Evolutionary conservation across 1,139 yeast genomes (phyloP).

Genomic region (Protomyces inundatus): DNA sequence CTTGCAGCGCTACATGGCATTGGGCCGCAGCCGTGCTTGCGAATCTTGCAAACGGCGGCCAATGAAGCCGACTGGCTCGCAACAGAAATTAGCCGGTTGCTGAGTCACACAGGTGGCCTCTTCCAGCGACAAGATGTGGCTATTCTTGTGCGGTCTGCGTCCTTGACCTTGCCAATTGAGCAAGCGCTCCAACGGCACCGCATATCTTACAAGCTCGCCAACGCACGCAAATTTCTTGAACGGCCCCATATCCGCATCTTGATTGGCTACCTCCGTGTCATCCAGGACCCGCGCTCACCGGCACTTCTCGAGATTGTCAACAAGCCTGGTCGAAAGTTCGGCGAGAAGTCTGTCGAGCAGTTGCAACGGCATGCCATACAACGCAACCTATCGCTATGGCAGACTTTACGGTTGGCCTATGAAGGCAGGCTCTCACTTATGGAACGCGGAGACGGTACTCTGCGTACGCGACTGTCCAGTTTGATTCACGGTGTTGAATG

Average conservation of each 20-base stretch:
- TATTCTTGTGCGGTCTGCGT: conserved; percentile 60
- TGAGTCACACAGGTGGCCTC: conserved; percentile 32
- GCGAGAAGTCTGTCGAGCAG: conserved; percentile 49
- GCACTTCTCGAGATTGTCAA: conserved; percentile 57
- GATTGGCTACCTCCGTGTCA: conserved; percentile 58
- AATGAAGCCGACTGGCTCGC: conserved; percentile 59
- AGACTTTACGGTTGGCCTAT: conserved; percentile 26
- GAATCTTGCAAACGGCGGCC: conserved; percentile 42
- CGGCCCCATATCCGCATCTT: conserved; percentile 60
- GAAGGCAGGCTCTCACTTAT: conserved; percentile 27
- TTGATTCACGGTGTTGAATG: background rate
- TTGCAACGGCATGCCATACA: conserved; percentile 27
- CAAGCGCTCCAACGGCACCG: conserved; percentile 50
- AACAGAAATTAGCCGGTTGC: conserved; percentile 46
- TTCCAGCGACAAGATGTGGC: conserved; percentile 58
- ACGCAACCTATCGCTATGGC: conserved; percentile 29
- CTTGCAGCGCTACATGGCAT: conserved; percentile 38
- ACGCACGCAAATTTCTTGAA: conserved; percentile 79
- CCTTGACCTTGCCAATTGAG: conserved; percentile 58
- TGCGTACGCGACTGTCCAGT: background rate
- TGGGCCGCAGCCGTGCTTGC: conserved; percentile 46
- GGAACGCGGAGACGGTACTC: conserved; percentile 1
- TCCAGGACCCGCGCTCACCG: conserved; percentile 54
- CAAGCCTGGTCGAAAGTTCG: conserved; percentile 67
- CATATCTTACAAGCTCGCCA: conserved; percentile 62